phyloP scores from a whole-genome alignment of 2,329 filamentous ascomycete species.

The Ophiostoma sp. region DNA sequence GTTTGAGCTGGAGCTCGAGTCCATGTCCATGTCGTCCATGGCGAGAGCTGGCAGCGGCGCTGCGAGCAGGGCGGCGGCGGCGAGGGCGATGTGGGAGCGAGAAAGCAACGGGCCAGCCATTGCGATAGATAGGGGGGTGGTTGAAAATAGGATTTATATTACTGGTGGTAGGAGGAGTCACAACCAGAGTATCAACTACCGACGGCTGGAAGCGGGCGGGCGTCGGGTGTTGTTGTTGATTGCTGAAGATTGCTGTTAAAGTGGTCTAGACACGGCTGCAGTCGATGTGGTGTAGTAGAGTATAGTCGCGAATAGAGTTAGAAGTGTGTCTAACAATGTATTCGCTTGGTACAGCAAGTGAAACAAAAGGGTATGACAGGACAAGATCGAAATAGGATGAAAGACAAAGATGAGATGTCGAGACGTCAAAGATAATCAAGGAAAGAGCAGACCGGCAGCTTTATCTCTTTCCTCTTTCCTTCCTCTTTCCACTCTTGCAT shows the following conservation, averaged over 20 bases:
- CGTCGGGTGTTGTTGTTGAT: not conserved
- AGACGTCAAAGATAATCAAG: not conserved
- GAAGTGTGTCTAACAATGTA: too few species aligned
- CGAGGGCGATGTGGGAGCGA: not conserved
- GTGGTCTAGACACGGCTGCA: not conserved
- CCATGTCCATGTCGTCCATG: slow-evolving; percentile 14
- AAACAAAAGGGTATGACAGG: not conserved
- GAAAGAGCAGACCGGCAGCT: not conserved
- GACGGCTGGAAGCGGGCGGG: not conserved
- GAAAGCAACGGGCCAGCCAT: slow-evolving; percentile 9
- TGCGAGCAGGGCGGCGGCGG: not conserved
- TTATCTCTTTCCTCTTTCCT: not conserved
- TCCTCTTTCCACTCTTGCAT: not conserved
- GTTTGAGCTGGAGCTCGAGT: slow-evolving; percentile 22
- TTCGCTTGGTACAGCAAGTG: too few species aligned
- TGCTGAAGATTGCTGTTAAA: not conserved
- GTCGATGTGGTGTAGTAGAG: not conserved
- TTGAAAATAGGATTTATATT: not conserved
- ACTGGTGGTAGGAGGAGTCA: not conserved
- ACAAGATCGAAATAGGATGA: not conserved
- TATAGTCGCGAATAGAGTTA: not conserved
- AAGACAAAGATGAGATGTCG: not conserved
- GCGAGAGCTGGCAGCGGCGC: not conserved
- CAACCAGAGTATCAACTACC: not conserved
- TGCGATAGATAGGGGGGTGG: not conserved